These are phyloP conservation scores for Stephanodiscus triporus DNA, from an alignment of 108 stramenopile species.

Conservation along the genomic window DNA sequence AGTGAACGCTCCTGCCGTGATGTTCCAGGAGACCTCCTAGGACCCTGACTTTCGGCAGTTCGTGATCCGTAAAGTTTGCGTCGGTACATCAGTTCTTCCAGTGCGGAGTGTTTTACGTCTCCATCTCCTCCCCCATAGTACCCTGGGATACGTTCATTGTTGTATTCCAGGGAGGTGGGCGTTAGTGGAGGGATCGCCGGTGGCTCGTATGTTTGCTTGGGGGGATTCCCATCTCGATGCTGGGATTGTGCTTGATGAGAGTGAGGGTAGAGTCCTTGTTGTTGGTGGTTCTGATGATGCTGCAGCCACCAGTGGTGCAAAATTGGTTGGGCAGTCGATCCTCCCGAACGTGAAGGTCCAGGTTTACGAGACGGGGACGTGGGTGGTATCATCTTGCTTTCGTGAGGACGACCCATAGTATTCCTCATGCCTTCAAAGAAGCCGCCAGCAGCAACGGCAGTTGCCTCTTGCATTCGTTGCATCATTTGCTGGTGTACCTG, in stretches of 20 bases:
- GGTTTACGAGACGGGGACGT: neutral
- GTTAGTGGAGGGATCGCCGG: slow-evolving; percentile 25
- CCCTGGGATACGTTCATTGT: neutral
- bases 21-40: slow-evolving; percentile 1
- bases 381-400: slow-evolving; percentile 19
- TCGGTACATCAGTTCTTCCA: slow-evolving; percentile 43
- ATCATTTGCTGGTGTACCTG: neutral
- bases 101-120: slow-evolving; percentile 7
- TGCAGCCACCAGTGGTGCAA: slow-evolving; percentile 5
- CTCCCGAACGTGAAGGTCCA: neutral
- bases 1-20: slow-evolving; percentile 1
- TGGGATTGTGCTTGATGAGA: slow-evolving; percentile 1
- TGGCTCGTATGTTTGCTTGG: slow-evolving; percentile 6
- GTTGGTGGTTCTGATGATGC: neutral
- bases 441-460: neutral
- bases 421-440: neutral
- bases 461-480: neutral
- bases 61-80: slow-evolving; percentile 27
- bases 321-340: neutral
- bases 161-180: slow-evolving; percentile 14
- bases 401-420: slow-evolving; percentile 6
- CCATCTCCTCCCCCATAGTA: slow-evolving; percentile 8
- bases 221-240: neutral
- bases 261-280: neutral
- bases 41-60: neutral